Evolutionary conservation across 768 basidiomycete genomes (phyloP), one percentile per base, ranked within the genome.

Genomic region (Heimioporus sp.): DNA sequence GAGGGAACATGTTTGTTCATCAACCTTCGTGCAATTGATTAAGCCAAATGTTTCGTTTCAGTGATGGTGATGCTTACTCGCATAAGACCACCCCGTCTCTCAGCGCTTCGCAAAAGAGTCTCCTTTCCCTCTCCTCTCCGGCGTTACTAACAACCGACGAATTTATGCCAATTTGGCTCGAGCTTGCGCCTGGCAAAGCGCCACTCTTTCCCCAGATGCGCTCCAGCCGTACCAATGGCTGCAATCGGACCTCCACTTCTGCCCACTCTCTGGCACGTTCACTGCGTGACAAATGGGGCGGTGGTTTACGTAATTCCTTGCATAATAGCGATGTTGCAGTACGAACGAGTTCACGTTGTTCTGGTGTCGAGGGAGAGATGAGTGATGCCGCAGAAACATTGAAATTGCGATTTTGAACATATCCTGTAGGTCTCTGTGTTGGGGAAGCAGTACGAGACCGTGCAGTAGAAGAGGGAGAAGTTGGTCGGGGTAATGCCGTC

Each of bases 61-160:
- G 46, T 42, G 50, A 57, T 24, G 52, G 39, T 37, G 46, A 56
- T 34, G 84, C 92, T 73, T 64, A 95, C 93, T 90, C 86, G 83
- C 93, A 94, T 20, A 96, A 77, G 19, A 95, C 80, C 67, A 85
- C 87, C 1, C 93, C 93, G 72, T 96, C 93, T 60, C 83, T 72
- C 49, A 95, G 65, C 0, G 88, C 83, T 48, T 93, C 90, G 32
- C 77, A 74, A 61, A 94, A 96, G 31, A 81, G 66, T 48, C 76
- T 77, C 56, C 86, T 73, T 69, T 94, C 90, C 61, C 85, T 76
- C 57, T 92, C 90, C 69, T 89, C 90, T 34, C 85, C 85, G 28
- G 76, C 73, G 20, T 74, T 71, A 58, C 77, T 75, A 16, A 76
- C 54, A 19, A 77, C 73, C 38, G 63, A 67, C 15, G 71, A 65